Conservation (phyloP, 805 yeast genomes). For the Alloascoidea hylecoeti region DNA sequence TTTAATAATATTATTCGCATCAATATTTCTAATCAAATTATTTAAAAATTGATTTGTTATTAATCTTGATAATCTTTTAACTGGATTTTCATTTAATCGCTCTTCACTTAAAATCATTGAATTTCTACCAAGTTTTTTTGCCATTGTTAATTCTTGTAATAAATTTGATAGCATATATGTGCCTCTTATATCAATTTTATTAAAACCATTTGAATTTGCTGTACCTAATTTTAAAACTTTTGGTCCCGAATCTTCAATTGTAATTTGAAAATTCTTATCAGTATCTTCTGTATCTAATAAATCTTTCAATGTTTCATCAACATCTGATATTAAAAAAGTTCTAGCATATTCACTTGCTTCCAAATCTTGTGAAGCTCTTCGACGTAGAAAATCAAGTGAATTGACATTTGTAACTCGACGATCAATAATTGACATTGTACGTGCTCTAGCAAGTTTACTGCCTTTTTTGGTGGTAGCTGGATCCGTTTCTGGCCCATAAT, state of each 20-base stretch:
- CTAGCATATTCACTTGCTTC: not conserved
- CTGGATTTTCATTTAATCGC: conserved; percentile 79
- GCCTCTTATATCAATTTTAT: conserved; percentile 62
- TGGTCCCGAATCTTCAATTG: conserved; percentile 77
- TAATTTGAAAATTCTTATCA: conserved; percentile 71
- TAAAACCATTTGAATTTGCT: conserved; percentile 71
- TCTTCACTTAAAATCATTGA: conserved; percentile 74
- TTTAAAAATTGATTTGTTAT: conserved; percentile 75
- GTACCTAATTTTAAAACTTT: conserved; percentile 70
- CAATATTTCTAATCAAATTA: conserved; percentile 57
- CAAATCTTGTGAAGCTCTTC: not conserved
- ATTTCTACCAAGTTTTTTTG: conserved; percentile 65
- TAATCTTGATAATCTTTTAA: conserved; percentile 56
- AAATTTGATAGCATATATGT: conserved; percentile 82
- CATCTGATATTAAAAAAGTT: not conserved
- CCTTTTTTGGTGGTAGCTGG: conserved; percentile 22
- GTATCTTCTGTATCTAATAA: conserved; percentile 33
- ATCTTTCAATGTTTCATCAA: not conserved
- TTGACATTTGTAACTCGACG: conserved; percentile 4
- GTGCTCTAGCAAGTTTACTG: conserved; percentile 20
- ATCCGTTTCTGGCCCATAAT: conserved; percentile 48
- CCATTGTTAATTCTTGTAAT: conserved; percentile 79
- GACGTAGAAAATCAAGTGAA: not conserved
- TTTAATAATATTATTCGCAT: conserved; percentile 40
- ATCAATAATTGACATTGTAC: conserved; percentile 37